Evolutionary conservation across 345 rosid genomes (phyloP), one percentile per base, ranked within the genome.

Genomic region (Hibiscus trionum): DNA sequence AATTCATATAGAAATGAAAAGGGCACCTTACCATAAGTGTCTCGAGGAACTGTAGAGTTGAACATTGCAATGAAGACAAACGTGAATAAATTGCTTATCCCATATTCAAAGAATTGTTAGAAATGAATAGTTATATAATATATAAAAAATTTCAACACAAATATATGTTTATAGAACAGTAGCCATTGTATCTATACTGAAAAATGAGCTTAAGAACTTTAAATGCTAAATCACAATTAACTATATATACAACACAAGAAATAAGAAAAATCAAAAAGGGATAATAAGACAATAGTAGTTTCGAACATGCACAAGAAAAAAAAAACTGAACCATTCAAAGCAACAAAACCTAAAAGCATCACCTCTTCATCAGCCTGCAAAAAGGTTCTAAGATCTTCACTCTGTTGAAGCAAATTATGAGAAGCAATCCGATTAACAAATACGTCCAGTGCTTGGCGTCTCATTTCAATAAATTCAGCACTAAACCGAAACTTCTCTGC

Each of bases 281-380:
- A 56, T 24, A 9, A 12, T 33, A 2, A 50, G 27, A 39, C 55
- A 59, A 42, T 15, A 2, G 26, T 26, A 39, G 24, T 10, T 10
- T 57, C 27, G 57, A 72, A 44, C 21, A 44, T 1, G 5, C 39
- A 47, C 3, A 73, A 52, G 75, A 55, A 19, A 72, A 59, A 55
- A 19, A 72, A 63, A 61, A 67, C 1, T 1, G 16, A 9, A 26
- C 46, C 27, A 61, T 16, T 10, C 29, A 7, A 44, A 19, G 58
- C 42, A 69, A 50, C 66, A 61, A 57, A 50, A 21, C 71, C 42
- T 53, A 66, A 29, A 70, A 16, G 61, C 21, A 65, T 64, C 76
- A 95, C 99, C 96, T 90, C 98, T 83, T 95, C 99, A 73, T 95
- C 98, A n/a, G 89, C 99, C 92, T 89, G 97, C 82, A 95, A 83